Percentiles rank a stretch among this genome's conserved stretches.
phyloP scores from a whole-genome alignment of 2,329 filamentous ascomycete species.

The Aspergillus sp. region DNA sequence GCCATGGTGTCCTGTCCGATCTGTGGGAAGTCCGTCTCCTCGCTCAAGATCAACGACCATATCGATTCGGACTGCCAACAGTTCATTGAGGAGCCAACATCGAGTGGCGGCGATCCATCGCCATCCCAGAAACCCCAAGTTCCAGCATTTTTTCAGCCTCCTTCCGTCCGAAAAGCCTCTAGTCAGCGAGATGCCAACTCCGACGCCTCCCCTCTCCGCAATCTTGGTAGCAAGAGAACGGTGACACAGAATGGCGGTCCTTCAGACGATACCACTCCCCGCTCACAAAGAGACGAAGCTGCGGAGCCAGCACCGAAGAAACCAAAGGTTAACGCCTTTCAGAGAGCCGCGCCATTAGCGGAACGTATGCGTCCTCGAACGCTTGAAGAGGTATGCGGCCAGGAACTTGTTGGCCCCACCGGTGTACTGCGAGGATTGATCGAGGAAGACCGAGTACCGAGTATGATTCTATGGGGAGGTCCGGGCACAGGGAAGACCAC shows the following conservation, averaged over 20 bases:
- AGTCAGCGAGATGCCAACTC: slow-evolving; percentile 23
- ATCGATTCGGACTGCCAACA: slow-evolving; percentile 79
- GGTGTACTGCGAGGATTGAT: slow-evolving; percentile 88
- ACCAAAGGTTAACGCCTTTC: slow-evolving; percentile 62
- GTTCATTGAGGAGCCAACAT: slow-evolving; percentile 56
- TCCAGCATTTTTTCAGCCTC: slow-evolving; percentile 57
- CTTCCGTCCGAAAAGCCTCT: slow-evolving; percentile 47
- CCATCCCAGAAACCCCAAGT: slow-evolving; percentile 43
- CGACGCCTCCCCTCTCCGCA: slow-evolving; percentile 27
- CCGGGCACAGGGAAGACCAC: slow-evolving; percentile 57
- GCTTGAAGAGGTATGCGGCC: slow-evolving; percentile 84
- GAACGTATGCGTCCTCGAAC: slow-evolving; percentile 88
- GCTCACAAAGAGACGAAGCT: slow-evolving; percentile 20
- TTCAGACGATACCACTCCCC: slow-evolving; percentile 23
- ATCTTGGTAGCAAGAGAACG: slow-evolving; percentile 33
- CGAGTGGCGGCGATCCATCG: slow-evolving; percentile 45
- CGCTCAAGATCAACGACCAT: slow-evolving; percentile 76
- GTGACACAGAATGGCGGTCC: slow-evolving; percentile 26
- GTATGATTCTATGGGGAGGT: slow-evolving; percentile 81
- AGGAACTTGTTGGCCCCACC: slow-evolving; percentile 80
- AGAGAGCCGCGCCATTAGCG: slow-evolving; percentile 77
- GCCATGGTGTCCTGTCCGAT: slow-evolving; percentile 74
- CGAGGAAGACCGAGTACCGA: slow-evolving; percentile 80
- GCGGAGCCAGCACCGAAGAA: slow-evolving; percentile 59
- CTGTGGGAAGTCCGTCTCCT: slow-evolving; percentile 61